Base-by-base conservation (phyloP, 2,329 filamentous ascomycete genomes). In the Penicillium sclerotigenum region DNA sequence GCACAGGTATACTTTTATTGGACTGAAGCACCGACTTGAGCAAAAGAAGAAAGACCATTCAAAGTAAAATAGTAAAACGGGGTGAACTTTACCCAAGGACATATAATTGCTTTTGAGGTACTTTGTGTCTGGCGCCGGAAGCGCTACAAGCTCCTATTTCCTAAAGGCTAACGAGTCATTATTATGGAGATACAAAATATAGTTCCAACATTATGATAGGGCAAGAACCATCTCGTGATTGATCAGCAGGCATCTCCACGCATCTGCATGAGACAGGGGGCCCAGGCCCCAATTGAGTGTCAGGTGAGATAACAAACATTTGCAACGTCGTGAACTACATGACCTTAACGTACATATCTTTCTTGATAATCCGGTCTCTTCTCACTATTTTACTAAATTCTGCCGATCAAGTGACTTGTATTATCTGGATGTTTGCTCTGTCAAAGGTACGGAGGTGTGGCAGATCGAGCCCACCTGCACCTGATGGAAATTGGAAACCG, bases 371-470 rank as follows among this genome's bases (percentile, higher is more conserved):
- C 9, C 5, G 10, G 9, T 26, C 16, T 24, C 8, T 26, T 42
- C 24, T 28, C 4, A 1, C 3, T 10, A 29, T 29, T 18, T 26
- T 13, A 14, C 7, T 13, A n/a, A 29, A 14, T 13, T 16, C n/a
- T 11, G 11, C 54, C 47, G 52, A 51, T 57, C 59, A 59, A 54
- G 51, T 61, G 59, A 46, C 41, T 37, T 50, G 50, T 47, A 40
- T 22, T 26, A 14, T 42, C 10, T 42, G 54, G 54, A 22, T 59
- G 60, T 46, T 56, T 63, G 38, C 53, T 53, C 43, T 61, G 59
- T 37, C 51, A 57, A 45, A 57, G 54, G 38, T 54, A 56, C 28
- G 56, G 54, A 61, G 58, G 52, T 60, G 60, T 40, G 57, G 60
- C 31, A 59, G 57, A 52, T 50, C 11, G 54, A 63, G 34, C 57